Conservation (phyloP, 2,329 filamentous ascomycete species). For the Epichloe hybrida region DNA sequence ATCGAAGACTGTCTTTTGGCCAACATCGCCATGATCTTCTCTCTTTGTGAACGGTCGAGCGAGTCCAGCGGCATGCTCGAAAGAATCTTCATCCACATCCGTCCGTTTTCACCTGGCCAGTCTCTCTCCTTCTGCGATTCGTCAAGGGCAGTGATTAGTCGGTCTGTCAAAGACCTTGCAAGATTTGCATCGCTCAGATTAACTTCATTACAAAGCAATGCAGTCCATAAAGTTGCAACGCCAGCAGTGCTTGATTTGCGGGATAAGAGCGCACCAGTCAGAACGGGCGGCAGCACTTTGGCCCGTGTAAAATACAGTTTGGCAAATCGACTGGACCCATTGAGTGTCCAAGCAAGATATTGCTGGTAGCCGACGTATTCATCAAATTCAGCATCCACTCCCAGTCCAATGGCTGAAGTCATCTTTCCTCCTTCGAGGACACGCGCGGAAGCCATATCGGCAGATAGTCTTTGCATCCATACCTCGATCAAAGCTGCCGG, state of each 20-base stretch:
- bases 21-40: slow-evolving; percentile 26
- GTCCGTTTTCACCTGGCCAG: slow-evolving; percentile 17
- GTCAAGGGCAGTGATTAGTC: slow-evolving; percentile 17
- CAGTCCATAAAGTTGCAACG: slow-evolving; percentile 16
- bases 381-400: slow-evolving; percentile 11
- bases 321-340: slow-evolving; percentile 19
- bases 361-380: slow-evolving; percentile 16
- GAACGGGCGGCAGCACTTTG: slow-evolving; percentile 11
- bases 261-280: slow-evolving; percentile 13
- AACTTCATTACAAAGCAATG: slow-evolving; percentile 23
- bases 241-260: slow-evolving; percentile 8
- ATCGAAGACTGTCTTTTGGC: slow-evolving; percentile 14
- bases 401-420: slow-evolving; percentile 6
- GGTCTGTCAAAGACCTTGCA: slow-evolving; percentile 18
- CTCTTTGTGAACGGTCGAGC: slow-evolving; percentile 29
- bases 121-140: slow-evolving; percentile 16
- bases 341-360: slow-evolving; percentile 22
- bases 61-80: slow-evolving; percentile 24
- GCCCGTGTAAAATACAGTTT: slow-evolving; percentile 15
- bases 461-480: slow-evolving; percentile 21
- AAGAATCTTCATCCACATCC: slow-evolving; percentile 20
- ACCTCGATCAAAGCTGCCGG: slow-evolving; percentile 18
- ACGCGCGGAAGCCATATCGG: slow-evolving; percentile 14
- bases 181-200: slow-evolving; percentile 23
- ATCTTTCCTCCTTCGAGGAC: slow-evolving; percentile 13